A percentile compares a stretch with the other conserved stretches of the same genome.
Conservation (phyloP, 1,284 basidiomycete species). For the Ceratobasidium sp. region DNA sequence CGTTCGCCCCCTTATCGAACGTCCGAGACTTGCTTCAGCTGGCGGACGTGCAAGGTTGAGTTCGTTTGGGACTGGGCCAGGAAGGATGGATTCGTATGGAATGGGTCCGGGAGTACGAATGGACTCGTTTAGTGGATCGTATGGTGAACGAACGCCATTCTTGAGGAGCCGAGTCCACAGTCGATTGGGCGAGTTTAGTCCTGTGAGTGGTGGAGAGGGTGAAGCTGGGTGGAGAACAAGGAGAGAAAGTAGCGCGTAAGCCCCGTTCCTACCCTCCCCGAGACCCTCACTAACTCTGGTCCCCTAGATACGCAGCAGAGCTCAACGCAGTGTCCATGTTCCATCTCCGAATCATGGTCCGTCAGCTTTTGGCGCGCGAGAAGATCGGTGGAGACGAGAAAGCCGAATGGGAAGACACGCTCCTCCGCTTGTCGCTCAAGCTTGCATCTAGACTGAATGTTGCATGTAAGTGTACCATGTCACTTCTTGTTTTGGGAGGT, state of each 20-base stretch:
- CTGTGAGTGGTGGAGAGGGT: slow-evolving; percentile 57
- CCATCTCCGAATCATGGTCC: slow-evolving; percentile 86
- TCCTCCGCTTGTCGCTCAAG: slow-evolving; percentile 79
- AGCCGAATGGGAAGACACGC: slow-evolving; percentile 83
- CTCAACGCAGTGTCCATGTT: slow-evolving; percentile 84
- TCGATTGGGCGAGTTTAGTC: slow-evolving; percentile 61
- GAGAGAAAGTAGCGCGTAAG: slow-evolving; percentile 82
- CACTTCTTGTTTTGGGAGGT: neutral
- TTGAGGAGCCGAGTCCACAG: slow-evolving; percentile 83
- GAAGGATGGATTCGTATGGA: slow-evolving; percentile 1
- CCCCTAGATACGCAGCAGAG: slow-evolving; percentile 53
- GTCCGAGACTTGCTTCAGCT: slow-evolving; percentile 55
- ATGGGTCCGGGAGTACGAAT: neutral
- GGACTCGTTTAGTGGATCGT: slow-evolving; percentile 55
- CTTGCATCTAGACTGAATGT: slow-evolving; percentile 66
- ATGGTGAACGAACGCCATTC: slow-evolving; percentile 60
- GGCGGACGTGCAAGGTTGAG: slow-evolving; percentile 62
- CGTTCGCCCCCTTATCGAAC: slow-evolving; percentile 51
- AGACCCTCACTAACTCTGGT: neutral
- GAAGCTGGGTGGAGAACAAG: slow-evolving; percentile 80
- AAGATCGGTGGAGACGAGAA: neutral
- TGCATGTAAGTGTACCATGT: slow-evolving; percentile 16
- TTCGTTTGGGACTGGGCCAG: slow-evolving; percentile 57
- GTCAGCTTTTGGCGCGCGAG: slow-evolving; percentile 63
- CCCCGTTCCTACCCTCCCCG: neutral